Evolutionary conservation across 2,329 filamentous ascomycete species (phyloP).

Genomic region (Shiraia sp.): DNA sequence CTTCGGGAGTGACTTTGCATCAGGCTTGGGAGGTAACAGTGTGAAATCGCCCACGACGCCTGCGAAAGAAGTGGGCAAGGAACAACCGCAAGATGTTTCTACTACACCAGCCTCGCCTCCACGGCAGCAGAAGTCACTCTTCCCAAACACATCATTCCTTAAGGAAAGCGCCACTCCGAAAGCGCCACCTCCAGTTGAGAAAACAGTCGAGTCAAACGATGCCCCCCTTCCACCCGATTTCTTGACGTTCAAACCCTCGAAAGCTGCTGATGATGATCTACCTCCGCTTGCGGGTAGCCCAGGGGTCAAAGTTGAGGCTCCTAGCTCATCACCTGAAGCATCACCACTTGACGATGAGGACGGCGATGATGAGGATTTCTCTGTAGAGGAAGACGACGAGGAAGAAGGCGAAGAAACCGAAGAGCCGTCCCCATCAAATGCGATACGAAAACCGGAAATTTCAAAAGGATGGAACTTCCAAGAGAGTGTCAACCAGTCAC

Average conservation of each 20-base stretch:
- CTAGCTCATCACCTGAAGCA: conserved; percentile 38
- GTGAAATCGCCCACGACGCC: conserved; percentile 39
- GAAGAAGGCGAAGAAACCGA: conserved; percentile 48
- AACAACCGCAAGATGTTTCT: conserved; percentile 40
- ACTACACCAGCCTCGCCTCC: conserved; percentile 43
- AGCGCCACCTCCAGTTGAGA: conserved; percentile 35
- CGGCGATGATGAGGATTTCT: conserved; percentile 44
- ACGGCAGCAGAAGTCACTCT: conserved; percentile 24
- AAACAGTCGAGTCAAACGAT: conserved; percentile 33
- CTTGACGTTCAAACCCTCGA: conserved; percentile 32
- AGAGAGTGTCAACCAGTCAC: conserved; percentile 27
- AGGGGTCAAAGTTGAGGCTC: conserved; percentile 48
- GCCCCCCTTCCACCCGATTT: conserved; percentile 46
- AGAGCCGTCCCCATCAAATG: conserved; percentile 42
- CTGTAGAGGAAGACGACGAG: conserved; percentile 46
- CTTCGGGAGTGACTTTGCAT: conserved; percentile 66
- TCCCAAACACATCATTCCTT: conserved; percentile 17
- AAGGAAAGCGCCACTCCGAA: conserved; percentile 33
- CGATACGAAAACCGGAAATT: conserved; percentile 17
- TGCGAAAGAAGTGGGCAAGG: conserved; percentile 45
- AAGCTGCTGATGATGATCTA: conserved; percentile 43
- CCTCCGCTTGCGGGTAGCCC: conserved; percentile 54
- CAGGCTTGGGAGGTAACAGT: conserved; percentile 55
- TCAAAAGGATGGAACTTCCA: conserved; percentile 18
- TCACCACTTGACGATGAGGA: conserved; percentile 35